Conservation (phyloP, 2,329 filamentous ascomycete genomes). For the Trichoderma asperellum region DNA sequence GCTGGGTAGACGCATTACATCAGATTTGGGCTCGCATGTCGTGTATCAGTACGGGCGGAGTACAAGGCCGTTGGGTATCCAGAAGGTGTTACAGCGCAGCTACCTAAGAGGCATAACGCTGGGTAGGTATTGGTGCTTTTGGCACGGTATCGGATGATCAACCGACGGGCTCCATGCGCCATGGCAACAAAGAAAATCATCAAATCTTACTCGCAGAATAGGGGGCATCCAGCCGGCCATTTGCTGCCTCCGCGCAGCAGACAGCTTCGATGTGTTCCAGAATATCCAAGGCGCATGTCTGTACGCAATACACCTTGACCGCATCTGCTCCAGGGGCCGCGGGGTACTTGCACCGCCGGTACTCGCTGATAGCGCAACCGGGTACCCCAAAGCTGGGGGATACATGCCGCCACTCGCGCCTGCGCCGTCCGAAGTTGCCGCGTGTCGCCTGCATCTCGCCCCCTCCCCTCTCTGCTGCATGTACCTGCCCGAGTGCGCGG, state of each 20-base stretch:
- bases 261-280: constrained; percentile 23
- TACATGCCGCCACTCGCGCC: constrained; percentile 12
- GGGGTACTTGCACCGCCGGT: constrained; percentile 14
- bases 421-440: background rate
- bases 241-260: background rate
- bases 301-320: constrained; percentile 24
- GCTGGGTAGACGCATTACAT: background rate
- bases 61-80: background rate
- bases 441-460: constrained; percentile 4
- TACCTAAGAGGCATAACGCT: background rate
- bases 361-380: constrained; percentile 1
- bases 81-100: background rate
- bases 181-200: background rate
- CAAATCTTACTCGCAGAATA: constrained; percentile 8
- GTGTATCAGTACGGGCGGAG: background rate
- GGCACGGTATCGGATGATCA: background rate
- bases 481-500: constrained; percentile 21
- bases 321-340: constrained; percentile 24
- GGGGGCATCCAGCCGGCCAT: constrained; percentile 7
- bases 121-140: background rate
- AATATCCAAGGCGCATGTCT: constrained; percentile 1
- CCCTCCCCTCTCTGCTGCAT: constrained; percentile 23
- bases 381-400: constrained; percentile 26
- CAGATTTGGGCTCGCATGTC: background rate
- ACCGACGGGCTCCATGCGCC: background rate